These are phyloP conservation scores for Sporothrix mexicana DNA, from an alignment of 2,329 filamentous ascomycete species.

Conservation along the genomic window DNA sequence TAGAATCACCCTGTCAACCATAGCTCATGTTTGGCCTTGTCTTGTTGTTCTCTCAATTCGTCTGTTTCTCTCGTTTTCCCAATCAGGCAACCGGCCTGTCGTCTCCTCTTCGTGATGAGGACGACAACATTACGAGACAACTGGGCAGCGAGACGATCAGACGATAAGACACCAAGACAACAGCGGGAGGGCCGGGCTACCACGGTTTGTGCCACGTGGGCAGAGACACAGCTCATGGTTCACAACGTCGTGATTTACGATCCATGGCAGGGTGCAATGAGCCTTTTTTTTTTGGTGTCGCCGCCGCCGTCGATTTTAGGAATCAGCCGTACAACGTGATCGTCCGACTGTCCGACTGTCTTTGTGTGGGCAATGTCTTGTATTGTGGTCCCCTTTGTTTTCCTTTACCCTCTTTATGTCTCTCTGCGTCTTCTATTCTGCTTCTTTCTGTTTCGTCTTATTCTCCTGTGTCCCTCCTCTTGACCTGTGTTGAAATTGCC, in stretches of 20 bases:
- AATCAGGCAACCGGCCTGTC: constrained; percentile 6
- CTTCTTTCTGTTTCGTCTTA: background rate
- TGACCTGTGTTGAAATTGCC: background rate
- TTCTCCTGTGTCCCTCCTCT: background rate
- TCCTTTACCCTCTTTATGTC: background rate
- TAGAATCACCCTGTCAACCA: background rate
- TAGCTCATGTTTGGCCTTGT: background rate
- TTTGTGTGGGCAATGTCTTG: background rate
- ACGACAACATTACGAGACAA: background rate
- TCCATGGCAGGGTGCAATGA: background rate
- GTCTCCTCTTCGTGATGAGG: no score
- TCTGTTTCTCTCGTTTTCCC: background rate
- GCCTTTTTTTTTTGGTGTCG: background rate
- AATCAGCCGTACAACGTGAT: background rate
- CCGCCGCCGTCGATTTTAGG: background rate
- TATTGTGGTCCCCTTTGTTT: background rate
- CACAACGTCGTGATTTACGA: background rate
- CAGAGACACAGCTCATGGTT: background rate
- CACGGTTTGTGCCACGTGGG: background rate
- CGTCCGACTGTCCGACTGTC: background rate
- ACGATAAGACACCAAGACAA: no score
- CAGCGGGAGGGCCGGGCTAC: background rate
- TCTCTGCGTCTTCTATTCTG: background rate
- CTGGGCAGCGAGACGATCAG: no score
- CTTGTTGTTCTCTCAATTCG: background rate